Conservation (phyloP, 176 grass and related monocot species). For the Sorghum bicolor region DNA sequence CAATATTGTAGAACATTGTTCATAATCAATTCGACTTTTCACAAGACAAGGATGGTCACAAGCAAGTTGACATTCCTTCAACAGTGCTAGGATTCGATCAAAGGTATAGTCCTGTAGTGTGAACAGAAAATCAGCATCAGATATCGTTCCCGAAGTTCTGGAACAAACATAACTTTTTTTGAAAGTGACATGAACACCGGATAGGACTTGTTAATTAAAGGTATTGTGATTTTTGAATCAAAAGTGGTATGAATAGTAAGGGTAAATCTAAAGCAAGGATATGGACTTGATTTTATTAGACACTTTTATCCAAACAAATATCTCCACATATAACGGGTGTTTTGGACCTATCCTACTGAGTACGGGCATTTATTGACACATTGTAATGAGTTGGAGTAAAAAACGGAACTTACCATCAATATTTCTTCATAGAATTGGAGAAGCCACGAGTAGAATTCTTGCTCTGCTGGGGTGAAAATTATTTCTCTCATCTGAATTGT, state of each 20-base stretch:
- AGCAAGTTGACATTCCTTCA: conserved; percentile 70
- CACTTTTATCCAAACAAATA: background rate
- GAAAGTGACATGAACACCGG: background rate
- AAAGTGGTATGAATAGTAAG: background rate
- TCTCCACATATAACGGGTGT: background rate
- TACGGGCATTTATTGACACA: background rate
- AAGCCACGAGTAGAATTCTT: conserved; percentile 61
- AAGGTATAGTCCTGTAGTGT: background rate
- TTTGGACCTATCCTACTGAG: background rate
- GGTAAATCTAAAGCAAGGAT: background rate
- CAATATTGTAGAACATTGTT: conserved; percentile 21
- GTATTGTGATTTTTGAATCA: background rate
- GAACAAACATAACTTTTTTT: background rate
- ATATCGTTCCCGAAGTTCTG: background rate
- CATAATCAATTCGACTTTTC: conserved; percentile 33
- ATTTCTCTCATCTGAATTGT: conserved; percentile 53
- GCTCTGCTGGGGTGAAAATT: conserved; percentile 60
- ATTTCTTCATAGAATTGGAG: conserved; percentile 53
- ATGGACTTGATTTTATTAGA: background rate
- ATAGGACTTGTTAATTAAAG: background rate
- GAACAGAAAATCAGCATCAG: background rate
- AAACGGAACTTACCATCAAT: conserved; percentile 53
- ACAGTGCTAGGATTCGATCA: background rate
- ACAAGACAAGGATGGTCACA: conserved; percentile 76
- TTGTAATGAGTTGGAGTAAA: background rate